Evolutionary conservation across 495 filamentous ascomycete species (phyloP).

Genomic region (Penicillium odoratum): DNA sequence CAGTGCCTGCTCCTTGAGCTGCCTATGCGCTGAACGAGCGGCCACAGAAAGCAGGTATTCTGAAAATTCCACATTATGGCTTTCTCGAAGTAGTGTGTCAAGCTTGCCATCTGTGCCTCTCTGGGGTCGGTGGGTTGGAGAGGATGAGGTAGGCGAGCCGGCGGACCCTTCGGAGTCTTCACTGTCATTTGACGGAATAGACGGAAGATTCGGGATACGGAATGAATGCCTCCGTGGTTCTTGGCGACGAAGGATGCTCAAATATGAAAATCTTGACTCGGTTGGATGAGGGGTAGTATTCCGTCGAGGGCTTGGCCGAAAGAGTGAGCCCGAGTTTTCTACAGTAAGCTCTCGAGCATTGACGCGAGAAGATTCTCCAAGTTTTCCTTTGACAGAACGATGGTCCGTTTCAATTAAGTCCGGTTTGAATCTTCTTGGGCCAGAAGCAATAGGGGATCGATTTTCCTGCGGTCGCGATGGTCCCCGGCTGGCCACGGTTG

Average conservation of each 20-base stretch:
- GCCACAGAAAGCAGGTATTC: conserved; percentile 76
- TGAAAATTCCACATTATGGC: conserved; percentile 68
- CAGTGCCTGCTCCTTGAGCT: conserved; percentile 66
- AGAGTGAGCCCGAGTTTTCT: not conserved
- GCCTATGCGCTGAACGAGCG: conserved; percentile 71
- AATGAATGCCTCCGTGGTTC: conserved; percentile 54
- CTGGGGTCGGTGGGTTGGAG: conserved; percentile 24
- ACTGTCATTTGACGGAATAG: conserved; percentile 56
- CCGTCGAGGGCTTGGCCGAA: conserved; percentile 1
- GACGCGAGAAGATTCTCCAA: conserved; percentile 26
- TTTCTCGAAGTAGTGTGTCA: conserved; percentile 36
- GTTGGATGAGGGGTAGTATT: conserved; percentile 7
- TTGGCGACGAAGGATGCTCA: conserved; percentile 40
- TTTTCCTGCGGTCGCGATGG: conserved; percentile 6
- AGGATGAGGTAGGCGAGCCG: conserved; percentile 38
- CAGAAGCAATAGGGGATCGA: conserved; percentile 10
- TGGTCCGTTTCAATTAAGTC: conserved; percentile 58
- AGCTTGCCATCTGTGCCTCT: not conserved
- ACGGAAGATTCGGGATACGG: conserved; percentile 51
- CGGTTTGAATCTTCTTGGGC: conserved; percentile 53
- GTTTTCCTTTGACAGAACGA: conserved; percentile 42
- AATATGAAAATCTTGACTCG: conserved; percentile 52
- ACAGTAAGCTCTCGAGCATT: not conserved
- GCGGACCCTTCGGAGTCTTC: conserved; percentile 46
- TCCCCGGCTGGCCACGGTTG: conserved; percentile 25